Evolutionary conservation across 2,329 filamentous ascomycete species (phyloP).

Genomic region (Gaeumannomyces tritici): DNA sequence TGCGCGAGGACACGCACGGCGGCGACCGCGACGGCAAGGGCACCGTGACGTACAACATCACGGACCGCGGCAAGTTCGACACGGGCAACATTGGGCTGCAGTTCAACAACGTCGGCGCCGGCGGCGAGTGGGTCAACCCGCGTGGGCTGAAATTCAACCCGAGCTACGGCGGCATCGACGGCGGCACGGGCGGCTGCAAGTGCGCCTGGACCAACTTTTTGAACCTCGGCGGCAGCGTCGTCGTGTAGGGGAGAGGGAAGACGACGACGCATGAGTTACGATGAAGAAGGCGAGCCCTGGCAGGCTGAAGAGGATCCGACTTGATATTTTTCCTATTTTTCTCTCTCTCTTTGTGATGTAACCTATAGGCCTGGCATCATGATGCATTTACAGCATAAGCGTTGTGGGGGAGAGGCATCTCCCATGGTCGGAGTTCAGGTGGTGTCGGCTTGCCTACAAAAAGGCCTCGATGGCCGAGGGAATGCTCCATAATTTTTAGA

Average conservation of each 20-base stretch:
- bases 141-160: constrained; percentile 28
- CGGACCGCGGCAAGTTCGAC: constrained; percentile 16
- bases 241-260: too few species aligned
- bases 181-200: constrained; percentile 43
- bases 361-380: not conserved
- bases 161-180: constrained; percentile 50
- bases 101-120: constrained; percentile 32
- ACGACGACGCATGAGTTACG: not conserved
- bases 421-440: not conserved
- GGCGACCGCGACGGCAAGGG: constrained; percentile 43
- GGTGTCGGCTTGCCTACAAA: too few species aligned
- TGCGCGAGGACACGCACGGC: constrained; percentile 54
- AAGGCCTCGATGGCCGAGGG: too few species aligned
- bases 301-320: not conserved
- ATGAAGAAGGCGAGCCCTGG: not conserved
- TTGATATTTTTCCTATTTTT: not conserved
- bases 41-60: constrained; percentile 42
- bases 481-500: too few species aligned
- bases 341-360: not conserved
- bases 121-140: constrained; percentile 43
- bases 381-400: not conserved
- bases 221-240: constrained; percentile 9
- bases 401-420: too few species aligned
- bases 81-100: constrained; percentile 30
- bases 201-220: constrained; percentile 6